A percentile compares a stretch with the other conserved stretches of the same genome.
Conservation (phyloP, 768 basidiomycete species). For the Agaricus sinodeliciosus region DNA sequence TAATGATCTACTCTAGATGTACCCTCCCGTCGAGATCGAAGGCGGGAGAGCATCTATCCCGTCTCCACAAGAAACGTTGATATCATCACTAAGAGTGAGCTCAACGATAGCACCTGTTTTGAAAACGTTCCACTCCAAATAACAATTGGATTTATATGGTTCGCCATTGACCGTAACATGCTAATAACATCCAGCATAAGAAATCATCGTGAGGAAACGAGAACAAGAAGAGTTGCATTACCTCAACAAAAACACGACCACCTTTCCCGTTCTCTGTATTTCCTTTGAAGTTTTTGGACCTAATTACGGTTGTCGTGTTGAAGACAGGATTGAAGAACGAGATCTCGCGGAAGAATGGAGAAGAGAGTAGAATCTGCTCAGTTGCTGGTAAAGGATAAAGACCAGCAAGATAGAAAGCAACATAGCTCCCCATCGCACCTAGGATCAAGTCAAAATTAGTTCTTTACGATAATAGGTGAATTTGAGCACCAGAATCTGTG, state of each 20-base stretch:
- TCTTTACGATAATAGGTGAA: background rate
- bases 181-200: conserved; percentile 20
- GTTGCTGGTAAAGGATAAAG: conserved; percentile 62
- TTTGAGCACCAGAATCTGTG: conserved; percentile 20
- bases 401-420: conserved; percentile 50
- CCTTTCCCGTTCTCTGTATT: conserved; percentile 47
- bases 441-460: conserved; percentile 7
- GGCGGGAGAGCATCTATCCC: conserved; percentile 44
- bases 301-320: conserved; percentile 51
- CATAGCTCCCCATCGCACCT: conserved; percentile 63
- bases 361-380: conserved; percentile 50
- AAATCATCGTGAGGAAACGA: background rate
- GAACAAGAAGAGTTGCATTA: conserved; percentile 11
- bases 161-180: conserved; percentile 51
- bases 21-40: conserved; percentile 62
- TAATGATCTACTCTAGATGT: conserved; percentile 20
- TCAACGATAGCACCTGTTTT: conserved; percentile 44
- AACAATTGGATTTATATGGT: conserved; percentile 57
- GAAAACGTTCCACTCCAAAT: conserved; percentile 62
- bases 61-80: conserved; percentile 44
- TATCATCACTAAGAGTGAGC: conserved; percentile 47
- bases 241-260: conserved; percentile 53
- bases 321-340: conserved; percentile 56
- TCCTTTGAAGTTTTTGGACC: conserved; percentile 40
- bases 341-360: conserved; percentile 54